phyloP scores from a whole-genome alignment of 2,329 filamentous ascomycete genomes.

The Aspergillus cejpii region DNA sequence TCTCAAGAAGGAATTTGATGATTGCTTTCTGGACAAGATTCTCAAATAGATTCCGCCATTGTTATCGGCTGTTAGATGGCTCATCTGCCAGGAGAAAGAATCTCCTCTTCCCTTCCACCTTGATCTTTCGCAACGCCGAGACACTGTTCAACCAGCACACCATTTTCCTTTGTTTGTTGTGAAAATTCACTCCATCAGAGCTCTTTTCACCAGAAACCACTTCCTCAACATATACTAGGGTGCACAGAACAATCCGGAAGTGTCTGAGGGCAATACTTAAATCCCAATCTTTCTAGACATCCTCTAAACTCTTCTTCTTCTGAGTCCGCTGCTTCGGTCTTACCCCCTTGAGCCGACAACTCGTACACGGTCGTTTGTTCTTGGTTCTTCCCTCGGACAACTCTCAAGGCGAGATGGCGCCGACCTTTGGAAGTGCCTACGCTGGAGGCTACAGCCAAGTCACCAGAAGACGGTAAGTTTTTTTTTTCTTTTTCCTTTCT shows the following conservation, averaged over 20 bases:
- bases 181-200: neutral
- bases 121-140: neutral
- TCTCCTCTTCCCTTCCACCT: neutral
- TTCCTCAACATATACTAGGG: neutral
- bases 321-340: neutral
- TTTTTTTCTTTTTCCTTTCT: neutral
- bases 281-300: neutral
- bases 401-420: conserved; percentile 9
- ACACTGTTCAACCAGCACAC: neutral
- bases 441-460: conserved; percentile 22
- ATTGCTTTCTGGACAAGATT: too few relatives aligned
- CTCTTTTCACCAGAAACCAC: neutral
- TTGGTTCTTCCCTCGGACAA: neutral
- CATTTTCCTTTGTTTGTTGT: neutral
- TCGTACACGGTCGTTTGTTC: neutral
- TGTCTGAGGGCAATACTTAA: neutral
- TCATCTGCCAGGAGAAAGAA: neutral
- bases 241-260: neutral
- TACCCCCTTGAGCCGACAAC: neutral
- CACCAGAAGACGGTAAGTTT: conserved; percentile 20
- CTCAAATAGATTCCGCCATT: too few relatives aligned
- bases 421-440: conserved; percentile 16
- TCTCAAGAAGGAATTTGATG: too few relatives aligned
- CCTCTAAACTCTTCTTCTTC: neutral
- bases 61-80: neutral